Percentiles rank a stretch among this genome's conserved stretches.
These are phyloP conservation scores for Paracorniculantispora psalliotae DNA, from an alignment of 2,329 filamentous ascomycete species.

Conservation along the genomic window DNA sequence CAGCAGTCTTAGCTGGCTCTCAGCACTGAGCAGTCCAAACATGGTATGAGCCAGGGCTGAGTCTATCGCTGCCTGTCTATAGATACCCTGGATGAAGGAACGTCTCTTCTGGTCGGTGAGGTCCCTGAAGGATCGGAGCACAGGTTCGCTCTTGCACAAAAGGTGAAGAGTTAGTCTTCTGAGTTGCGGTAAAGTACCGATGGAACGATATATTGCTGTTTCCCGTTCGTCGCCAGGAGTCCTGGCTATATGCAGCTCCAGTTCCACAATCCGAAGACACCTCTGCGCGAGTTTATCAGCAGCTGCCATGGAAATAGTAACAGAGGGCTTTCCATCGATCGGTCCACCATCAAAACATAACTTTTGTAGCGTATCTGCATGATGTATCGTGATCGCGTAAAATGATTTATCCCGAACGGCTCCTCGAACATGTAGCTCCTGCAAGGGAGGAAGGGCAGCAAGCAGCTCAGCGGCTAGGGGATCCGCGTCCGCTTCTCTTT, in stretches of 20 bases:
- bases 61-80: slow-evolving; percentile 3
- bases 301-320: background rate
- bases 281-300: background rate
- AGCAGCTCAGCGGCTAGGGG: background rate
- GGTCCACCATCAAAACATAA: background rate
- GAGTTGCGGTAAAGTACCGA: background rate
- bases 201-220: slow-evolving; percentile 4
- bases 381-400: background rate
- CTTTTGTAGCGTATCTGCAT: background rate
- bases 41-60: slow-evolving; percentile 7
- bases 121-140: background rate
- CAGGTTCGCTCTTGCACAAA: background rate
- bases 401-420: background rate
- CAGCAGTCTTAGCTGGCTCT: slow-evolving; percentile 4
- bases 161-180: background rate
- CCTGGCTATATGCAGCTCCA: slow-evolving; percentile 2
- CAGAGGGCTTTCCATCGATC: background rate
- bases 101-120: background rate
- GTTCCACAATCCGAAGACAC: background rate
- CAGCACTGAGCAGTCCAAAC: slow-evolving; percentile 6
- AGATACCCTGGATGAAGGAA: slow-evolving; percentile 4
- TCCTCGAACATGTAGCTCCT: slow-evolving; percentile 1
- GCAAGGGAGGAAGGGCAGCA: background rate
- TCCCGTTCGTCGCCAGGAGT: slow-evolving; percentile 1
- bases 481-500: slow-evolving; percentile 4